Conservation (phyloP, 2,329 filamentous ascomycete species). For the Alternaria postmessia region DNA sequence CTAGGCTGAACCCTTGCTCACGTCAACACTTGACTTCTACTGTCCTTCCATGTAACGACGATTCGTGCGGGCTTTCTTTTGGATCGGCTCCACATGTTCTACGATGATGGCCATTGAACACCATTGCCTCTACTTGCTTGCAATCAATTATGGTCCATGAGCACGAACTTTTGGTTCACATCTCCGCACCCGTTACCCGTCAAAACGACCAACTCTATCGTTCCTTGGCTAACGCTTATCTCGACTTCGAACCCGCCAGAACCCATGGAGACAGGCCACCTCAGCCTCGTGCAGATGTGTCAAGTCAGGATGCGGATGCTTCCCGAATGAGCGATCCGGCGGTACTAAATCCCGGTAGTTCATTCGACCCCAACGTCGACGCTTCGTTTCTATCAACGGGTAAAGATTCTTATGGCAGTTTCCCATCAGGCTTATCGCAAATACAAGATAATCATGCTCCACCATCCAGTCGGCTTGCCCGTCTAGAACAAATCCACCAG, state of each 20-base stretch:
- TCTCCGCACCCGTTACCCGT: conserved; percentile 53
- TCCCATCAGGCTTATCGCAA: conserved; percentile 29
- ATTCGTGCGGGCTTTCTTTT: neutral
- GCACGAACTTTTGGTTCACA: conserved; percentile 57
- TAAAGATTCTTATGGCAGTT: conserved; percentile 47
- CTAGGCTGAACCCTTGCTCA: neutral
- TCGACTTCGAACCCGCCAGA: conserved; percentile 41
- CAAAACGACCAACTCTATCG: conserved; percentile 54
- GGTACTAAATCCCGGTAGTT: neutral
- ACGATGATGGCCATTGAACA: conserved; percentile 19
- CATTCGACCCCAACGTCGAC: neutral
- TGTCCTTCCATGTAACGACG: neutral
- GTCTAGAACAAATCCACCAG: conserved; percentile 36
- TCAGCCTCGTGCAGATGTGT: neutral
- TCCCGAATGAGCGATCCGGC: neutral
- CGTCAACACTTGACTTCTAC: neutral
- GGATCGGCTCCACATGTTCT: neutral
- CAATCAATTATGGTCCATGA: conserved; percentile 45
- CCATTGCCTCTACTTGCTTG: conserved; percentile 3
- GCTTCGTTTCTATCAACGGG: conserved; percentile 23
- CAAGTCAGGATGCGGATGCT: neutral
- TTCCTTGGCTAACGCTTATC: conserved; percentile 53
- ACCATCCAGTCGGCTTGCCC: conserved; percentile 33
- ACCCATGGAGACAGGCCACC: neutral
- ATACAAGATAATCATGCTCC: neutral